These are phyloP conservation scores for Hyaloperonospora brassicae DNA, from an alignment of 352 stramenopile genomes.

Conservation along the genomic window DNA sequence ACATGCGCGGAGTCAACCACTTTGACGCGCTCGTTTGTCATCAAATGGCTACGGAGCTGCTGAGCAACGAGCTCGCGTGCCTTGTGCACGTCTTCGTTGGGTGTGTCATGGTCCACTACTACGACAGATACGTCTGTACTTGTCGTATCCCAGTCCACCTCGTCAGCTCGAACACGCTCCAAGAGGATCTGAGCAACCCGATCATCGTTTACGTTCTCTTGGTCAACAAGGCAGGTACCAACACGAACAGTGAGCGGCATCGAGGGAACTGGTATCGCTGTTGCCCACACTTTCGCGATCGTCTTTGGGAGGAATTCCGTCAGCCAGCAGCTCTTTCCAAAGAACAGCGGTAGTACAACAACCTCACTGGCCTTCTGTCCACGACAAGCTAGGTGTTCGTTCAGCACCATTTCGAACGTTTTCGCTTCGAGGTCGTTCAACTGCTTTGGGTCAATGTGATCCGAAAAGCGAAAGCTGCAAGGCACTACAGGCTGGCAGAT, in stretches of 20 bases:
- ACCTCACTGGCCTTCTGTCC: conserved; percentile 22
- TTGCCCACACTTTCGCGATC: conserved; percentile 38
- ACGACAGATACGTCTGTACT: conserved; percentile 44
- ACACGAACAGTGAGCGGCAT: conserved; percentile 31
- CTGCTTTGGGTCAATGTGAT: conserved; percentile 48
- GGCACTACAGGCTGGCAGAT: conserved; percentile 48
- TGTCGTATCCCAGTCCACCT: conserved; percentile 23
- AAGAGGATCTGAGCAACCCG: conserved; percentile 56
- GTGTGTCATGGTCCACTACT: conserved; percentile 72
- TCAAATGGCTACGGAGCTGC: conserved; percentile 37
- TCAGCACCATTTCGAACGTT: conserved; percentile 56
- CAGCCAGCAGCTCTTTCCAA: conserved; percentile 64
- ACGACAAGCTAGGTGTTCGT: conserved; percentile 31
- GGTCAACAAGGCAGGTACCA: conserved; percentile 52
- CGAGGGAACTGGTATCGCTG: conserved; percentile 5
- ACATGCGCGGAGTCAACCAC: conserved; percentile 59
- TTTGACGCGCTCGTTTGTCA: conserved; percentile 32
- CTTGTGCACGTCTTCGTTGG: conserved; percentile 61
- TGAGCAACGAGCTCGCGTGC: conserved; percentile 47
- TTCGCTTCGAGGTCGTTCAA: conserved; percentile 60
- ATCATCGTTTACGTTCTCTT: conserved; percentile 36
- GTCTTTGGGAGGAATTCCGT: conserved; percentile 68
- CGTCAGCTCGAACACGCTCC: conserved; percentile 35
- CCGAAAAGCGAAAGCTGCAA: conserved; percentile 72
- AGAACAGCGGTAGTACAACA: conserved; percentile 72